Conservation (phyloP, 148 eudicot species). For the Rhododendron molle region DNA sequence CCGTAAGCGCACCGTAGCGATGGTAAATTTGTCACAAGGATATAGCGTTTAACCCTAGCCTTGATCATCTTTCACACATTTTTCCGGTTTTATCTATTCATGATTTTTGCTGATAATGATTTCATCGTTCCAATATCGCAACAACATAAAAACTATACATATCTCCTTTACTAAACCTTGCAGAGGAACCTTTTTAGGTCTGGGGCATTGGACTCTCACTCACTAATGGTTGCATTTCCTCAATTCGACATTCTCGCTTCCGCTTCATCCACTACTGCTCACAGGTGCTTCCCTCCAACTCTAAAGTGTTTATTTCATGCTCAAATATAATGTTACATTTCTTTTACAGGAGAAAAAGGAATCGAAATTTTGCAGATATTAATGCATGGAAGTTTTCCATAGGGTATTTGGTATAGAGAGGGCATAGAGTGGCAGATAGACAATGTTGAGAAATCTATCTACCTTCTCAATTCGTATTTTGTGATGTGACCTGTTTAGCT, state of each 20-base stretch:
- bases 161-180: not conserved
- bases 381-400: not conserved
- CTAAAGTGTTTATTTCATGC: not conserved
- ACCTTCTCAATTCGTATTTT: not conserved
- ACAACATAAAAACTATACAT: not conserved
- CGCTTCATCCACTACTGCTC: not conserved
- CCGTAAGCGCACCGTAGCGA: not conserved
- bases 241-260: not conserved
- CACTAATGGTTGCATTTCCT: not conserved
- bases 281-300: not conserved
- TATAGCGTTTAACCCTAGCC: not conserved
- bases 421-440: not conserved
- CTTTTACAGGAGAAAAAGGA: not conserved
- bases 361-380: not conserved
- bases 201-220: not conserved
- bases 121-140: not conserved
- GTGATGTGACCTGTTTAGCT: not conserved
- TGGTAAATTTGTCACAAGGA: not conserved
- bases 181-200: not conserved
- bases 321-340: not conserved
- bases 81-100: not conserved
- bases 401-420: not conserved
- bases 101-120: not conserved
- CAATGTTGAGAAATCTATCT: not conserved
- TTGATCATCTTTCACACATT: not conserved